Percentiles rank a stretch among this genome's conserved stretches.
phyloP scores from a whole-genome alignment of 139 green algal species.

The Tetratostichococcus sp. region DNA sequence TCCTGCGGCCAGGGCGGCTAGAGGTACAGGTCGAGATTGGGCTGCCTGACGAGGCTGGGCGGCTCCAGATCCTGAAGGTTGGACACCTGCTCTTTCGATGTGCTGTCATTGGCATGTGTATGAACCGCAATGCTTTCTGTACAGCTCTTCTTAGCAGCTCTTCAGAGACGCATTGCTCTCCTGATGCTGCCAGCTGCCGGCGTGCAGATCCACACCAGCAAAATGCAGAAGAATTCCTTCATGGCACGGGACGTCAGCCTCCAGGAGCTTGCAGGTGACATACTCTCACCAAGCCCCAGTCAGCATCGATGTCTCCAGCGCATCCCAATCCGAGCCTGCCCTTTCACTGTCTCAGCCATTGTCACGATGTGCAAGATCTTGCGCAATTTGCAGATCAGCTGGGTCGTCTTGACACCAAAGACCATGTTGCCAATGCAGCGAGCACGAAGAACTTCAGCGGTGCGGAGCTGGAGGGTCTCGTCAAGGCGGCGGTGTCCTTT shows the following conservation, averaged over 20 bases:
- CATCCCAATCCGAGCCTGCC: too few species aligned
- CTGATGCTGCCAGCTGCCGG: background rate
- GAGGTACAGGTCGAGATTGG: constrained; percentile 98
- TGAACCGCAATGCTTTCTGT: background rate
- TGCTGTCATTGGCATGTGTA: background rate
- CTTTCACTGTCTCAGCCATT: too few species aligned
- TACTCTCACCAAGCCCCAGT: too few species aligned
- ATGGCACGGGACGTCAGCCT: constrained; percentile 87
- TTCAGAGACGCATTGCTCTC: too few species aligned
- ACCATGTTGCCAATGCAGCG: constrained; percentile 23
- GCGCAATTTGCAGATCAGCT: background rate
- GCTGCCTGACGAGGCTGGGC: constrained; percentile 87
- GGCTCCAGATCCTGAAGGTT: constrained; percentile 88
- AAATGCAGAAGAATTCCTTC: constrained; percentile 89
- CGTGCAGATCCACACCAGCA: constrained; percentile 74
- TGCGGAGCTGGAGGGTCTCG: constrained; percentile 95
- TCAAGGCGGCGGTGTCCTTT: constrained; percentile 89
- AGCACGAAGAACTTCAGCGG: constrained; percentile 93
- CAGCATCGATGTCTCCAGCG: too few species aligned
- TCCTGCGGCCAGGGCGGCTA: constrained; percentile 91
- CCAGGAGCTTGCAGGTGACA: constrained; percentile 49
- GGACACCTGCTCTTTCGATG: too few species aligned
- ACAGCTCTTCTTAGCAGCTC: background rate
- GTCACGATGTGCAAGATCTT: background rate
- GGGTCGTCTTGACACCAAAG: background rate